Percentiles rank a stretch among this genome's conserved stretches.
These are phyloP conservation scores for Calonectria leucothoes DNA, from an alignment of 2,329 filamentous ascomycete species.

Conservation along the genomic window DNA sequence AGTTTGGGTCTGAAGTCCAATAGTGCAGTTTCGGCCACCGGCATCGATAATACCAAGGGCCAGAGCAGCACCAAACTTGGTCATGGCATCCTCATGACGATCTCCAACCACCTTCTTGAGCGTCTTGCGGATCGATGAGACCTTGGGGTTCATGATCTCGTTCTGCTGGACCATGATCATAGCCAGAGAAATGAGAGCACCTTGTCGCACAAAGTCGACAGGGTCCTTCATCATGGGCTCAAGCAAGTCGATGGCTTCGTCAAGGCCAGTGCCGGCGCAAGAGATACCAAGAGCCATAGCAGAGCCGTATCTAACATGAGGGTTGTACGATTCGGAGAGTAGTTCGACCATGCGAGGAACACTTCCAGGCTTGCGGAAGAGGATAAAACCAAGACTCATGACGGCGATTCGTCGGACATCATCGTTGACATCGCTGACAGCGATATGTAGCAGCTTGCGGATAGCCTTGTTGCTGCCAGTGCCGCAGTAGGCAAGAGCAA, in stretches of 20 bases:
- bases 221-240: conserved; percentile 99
- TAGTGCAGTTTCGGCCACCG: conserved; percentile 97
- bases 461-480: conserved; percentile 99
- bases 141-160: conserved; percentile 98
- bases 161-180: conserved; percentile 99
- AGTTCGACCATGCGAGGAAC: conserved; percentile 99
- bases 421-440: conserved; percentile 97
- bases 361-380: conserved; percentile 97
- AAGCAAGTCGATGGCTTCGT: conserved; percentile 94
- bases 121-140: conserved; percentile 88
- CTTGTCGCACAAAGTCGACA: conserved; percentile 97
- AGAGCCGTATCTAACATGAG: conserved; percentile 96
- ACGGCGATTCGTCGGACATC: conserved; percentile 96
- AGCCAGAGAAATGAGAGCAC: conserved; percentile 90
- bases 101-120: conserved; percentile 94
- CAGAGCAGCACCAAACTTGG: conserved; percentile 95
- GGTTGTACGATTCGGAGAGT: conserved; percentile 98
- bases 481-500: conserved; percentile 96
- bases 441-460: conserved; percentile 92
- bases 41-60: conserved; percentile 98
- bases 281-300: conserved; percentile 99
- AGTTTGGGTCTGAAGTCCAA: conserved; percentile 96
- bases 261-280: conserved; percentile 93
- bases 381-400: conserved; percentile 97
- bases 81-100: conserved; percentile 98